Evolutionary conservation across 2,329 filamentous ascomycete genomes (phyloP).

Genomic region (Phaeoacremonium minimum): DNA sequence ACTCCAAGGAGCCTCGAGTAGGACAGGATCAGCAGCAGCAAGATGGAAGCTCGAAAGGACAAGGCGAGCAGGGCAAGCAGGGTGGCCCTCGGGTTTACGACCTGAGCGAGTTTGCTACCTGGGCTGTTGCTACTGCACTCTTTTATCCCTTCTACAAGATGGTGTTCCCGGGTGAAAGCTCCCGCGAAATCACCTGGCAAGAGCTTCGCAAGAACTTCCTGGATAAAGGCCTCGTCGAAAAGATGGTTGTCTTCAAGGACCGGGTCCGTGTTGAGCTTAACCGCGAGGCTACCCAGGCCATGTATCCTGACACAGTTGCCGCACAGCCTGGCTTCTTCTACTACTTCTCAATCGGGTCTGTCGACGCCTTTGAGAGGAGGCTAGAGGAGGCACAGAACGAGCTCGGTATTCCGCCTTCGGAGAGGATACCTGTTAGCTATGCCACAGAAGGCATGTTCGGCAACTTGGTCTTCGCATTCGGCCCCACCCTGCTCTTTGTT

Average conservation of each 20-base stretch:
- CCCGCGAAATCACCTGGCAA: constrained; percentile 90
- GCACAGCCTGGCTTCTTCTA: constrained; percentile 71
- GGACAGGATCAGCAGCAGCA: constrained; percentile 20
- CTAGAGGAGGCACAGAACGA: constrained; percentile 86
- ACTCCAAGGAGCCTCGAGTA: constrained; percentile 17
- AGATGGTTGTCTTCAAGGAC: constrained; percentile 75
- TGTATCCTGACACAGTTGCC: constrained; percentile 73
- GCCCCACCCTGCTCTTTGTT: constrained; percentile 81
- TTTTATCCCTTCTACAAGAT: constrained; percentile 36
- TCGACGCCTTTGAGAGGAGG: constrained; percentile 86
- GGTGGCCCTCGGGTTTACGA: constrained; percentile 16
- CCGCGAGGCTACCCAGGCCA: constrained; percentile 64
- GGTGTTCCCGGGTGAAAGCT: constrained; percentile 36
- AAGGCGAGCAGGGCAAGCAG: constrained; percentile 22
- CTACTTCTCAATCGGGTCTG: constrained; percentile 92
- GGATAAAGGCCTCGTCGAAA: constrained; percentile 93
- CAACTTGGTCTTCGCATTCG: constrained; percentile 71
- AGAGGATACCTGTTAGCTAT: constrained; percentile 92
- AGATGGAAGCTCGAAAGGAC: constrained; percentile 8
- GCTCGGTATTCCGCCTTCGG: constrained; percentile 77
- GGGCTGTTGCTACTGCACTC: constrained; percentile 36
- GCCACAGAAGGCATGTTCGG: constrained; percentile 70
- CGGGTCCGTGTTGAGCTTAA: constrained; percentile 74
- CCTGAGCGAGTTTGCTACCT: constrained; percentile 48
- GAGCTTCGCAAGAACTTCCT: constrained; percentile 92